phyloP scores from a whole-genome alignment of 768 basidiomycete genomes.

The Rhodosporidiobolus sp. region DNA sequence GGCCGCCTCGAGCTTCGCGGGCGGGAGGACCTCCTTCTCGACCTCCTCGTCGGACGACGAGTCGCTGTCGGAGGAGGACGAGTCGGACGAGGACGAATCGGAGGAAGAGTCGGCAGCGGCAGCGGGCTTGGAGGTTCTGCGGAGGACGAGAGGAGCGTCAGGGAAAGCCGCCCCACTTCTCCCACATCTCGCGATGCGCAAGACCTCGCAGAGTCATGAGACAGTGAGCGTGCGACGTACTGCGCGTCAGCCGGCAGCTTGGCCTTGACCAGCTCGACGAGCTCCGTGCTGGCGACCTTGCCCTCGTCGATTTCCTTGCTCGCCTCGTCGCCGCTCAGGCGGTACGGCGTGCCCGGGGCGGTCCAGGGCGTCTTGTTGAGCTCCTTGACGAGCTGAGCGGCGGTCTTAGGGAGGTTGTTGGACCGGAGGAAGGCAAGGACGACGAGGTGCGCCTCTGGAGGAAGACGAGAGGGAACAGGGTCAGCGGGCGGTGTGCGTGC shows the following conservation, averaged over 20 bases:
- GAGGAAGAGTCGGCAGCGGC: neutral
- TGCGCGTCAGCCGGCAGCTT: slow-evolving; percentile 14
- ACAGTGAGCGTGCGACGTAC: slow-evolving; percentile 1
- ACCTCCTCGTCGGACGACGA: slow-evolving; percentile 24
- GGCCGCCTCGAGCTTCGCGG: slow-evolving; percentile 13
- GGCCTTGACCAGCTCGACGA: slow-evolving; percentile 31
- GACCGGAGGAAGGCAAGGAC: slow-evolving; percentile 43
- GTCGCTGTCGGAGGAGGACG: slow-evolving; percentile 41
- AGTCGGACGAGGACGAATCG: slow-evolving; percentile 2
- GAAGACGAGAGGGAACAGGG: neutral
- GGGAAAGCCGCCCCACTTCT: neutral
- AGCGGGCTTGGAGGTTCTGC: neutral
- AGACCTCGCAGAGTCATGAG: neutral
- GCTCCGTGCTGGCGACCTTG: slow-evolving; percentile 9
- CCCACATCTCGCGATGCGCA: neutral
- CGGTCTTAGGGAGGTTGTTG: slow-evolving; percentile 38
- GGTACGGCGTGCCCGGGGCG: neutral
- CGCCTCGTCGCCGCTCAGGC: slow-evolving; percentile 19
- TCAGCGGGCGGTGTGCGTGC: neutral
- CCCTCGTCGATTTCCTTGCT: neutral
- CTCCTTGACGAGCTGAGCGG: slow-evolving; percentile 38
- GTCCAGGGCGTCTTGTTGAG: slow-evolving; percentile 24
- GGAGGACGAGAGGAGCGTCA: neutral
- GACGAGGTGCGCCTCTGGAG: slow-evolving; percentile 33
- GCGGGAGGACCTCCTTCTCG: slow-evolving; percentile 32